Base-by-base conservation (phyloP, 768 basidiomycete genomes). In the Sporobolomyces roseus region DNA sequence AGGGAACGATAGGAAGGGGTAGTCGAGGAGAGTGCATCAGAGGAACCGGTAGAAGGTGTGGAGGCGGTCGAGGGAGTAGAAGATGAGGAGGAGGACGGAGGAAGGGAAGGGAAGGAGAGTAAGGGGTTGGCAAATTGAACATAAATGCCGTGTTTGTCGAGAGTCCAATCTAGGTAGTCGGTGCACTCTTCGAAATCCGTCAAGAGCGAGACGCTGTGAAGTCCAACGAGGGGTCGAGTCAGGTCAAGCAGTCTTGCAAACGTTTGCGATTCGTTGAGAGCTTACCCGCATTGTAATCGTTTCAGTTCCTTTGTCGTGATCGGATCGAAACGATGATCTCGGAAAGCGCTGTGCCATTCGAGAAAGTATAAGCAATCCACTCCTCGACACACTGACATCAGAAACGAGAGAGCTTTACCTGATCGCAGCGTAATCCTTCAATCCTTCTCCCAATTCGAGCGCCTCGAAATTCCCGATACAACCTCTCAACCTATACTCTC, bases 401-500 rank as follows among this genome's bases (percentile, higher is more conserved):
- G 35, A 27, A 19, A 36, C 29, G 10, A 35, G 4, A 43, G 30
- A 36, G 27, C 21, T 17, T 9, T 33, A 81, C 81, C 79, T 93
- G 78, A 89, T 84, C 65, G 93, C 83, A 32, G 94, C 94, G 77
- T 96, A 98, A 73, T 98, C 91, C 48, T 84, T 83, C 67, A 99
- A 78, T 21, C 91, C 92, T 33, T 88, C 83, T 64, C 81, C 84
- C 33, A 98, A 81, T 16, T 86, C 79, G 78, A 87, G 83, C 16
- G 90, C 83, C 38, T 87, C 85, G 75, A 99, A 99, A 79, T 85
- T 92, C 75, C 94, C 94, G 74, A 99, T 97, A 80, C 94, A 99
- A 53, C 94, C 94, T 60, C 94, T 82, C 69, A 99, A 81, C 66
- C 84, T 82, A 51, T 85, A 82, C 27, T 84, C 77, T 65, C 85